Conservation (phyloP, 2,329 filamentous ascomycete species). For the Dryadomyces quercus-mongolicae region DNA sequence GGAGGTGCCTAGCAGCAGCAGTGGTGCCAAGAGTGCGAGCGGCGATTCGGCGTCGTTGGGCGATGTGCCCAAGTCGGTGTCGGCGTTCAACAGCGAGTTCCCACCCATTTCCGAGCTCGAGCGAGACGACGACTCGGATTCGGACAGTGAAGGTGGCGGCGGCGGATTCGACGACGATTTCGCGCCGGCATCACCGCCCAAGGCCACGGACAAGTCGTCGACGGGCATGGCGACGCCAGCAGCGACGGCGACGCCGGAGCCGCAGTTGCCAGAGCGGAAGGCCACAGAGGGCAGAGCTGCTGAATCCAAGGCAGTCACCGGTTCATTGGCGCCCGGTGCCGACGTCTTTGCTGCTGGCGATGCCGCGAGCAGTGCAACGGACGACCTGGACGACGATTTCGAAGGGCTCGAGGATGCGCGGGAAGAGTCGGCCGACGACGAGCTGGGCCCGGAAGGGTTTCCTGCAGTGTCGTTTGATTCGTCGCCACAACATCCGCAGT, state of each 20-base stretch:
- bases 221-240: background rate
- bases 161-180: conserved; percentile 88
- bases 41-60: conserved; percentile 25
- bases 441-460: conserved; percentile 66
- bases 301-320: background rate
- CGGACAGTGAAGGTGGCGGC: conserved; percentile 70
- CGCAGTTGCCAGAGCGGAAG: too few relatives aligned
- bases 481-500: conserved; percentile 30
- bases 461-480: conserved; percentile 67
- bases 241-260: background rate
- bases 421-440: conserved; percentile 66
- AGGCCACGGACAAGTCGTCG: conserved; percentile 13
- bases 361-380: conserved; percentile 16
- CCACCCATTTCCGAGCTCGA: conserved; percentile 85
- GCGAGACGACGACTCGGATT: conserved; percentile 65
- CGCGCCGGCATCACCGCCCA: conserved; percentile 53
- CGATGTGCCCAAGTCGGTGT: conserved; percentile 26
- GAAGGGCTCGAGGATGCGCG: conserved; percentile 76
- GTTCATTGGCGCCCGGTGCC: background rate
- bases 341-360: background rate
- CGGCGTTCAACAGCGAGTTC: conserved; percentile 64
- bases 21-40: conserved; percentile 5
- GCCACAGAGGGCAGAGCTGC: background rate
- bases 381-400: conserved; percentile 70
- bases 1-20: background rate